Base-by-base conservation (phyloP, 2,329 filamentous ascomycete genomes). In the Xylaria sp. region DNA sequence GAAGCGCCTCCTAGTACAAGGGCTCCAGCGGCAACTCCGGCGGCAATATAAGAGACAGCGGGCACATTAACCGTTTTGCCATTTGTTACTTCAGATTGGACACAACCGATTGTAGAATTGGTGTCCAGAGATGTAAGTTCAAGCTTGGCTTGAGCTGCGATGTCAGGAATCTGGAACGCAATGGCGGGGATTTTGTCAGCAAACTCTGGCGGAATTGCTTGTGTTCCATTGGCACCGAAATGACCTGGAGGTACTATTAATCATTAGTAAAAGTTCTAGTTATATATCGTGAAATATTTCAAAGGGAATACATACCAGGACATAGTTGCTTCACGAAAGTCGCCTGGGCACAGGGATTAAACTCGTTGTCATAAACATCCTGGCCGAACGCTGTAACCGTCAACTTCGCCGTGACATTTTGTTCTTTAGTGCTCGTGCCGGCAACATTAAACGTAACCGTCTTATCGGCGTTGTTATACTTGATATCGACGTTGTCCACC, bases 91-190 rank as follows among this genome's bases (percentile, higher is more conserved):
- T 88, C 83, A 0, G 94, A 94, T 73, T 91, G 83, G 57, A 98
- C 90, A 79, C 96, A 99, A 25, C 93, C 94, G 9, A 97, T 86
- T 47, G 90, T 84, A 38, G 85, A 75, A 44, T 84, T 85, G 4
- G 81, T 83, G 36, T 90, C 87, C 44, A 87, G 79, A 4, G 87
- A 81, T 66, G 86, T 89, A 51, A 99, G 86, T 76, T 93, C 82
- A 69, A 99, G 82, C 50, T 90, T 96, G 38, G 94, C 96, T 74
- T 90, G 81, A 42, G 95, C 95, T 62, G 95, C 90, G 72, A 99
- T 91, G 77, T 99, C 94, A 56, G 96, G 96, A 36, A 99, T 85
- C 67, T 88, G 87, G 81, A 97, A 99, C 13, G 95, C 95, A 71
- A 99, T 97, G 2, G 88, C 82, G 1, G 96, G 96, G 45, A 99